Conservation (phyloP, 306 rosid species). For the Quercus parvula region DNA sequence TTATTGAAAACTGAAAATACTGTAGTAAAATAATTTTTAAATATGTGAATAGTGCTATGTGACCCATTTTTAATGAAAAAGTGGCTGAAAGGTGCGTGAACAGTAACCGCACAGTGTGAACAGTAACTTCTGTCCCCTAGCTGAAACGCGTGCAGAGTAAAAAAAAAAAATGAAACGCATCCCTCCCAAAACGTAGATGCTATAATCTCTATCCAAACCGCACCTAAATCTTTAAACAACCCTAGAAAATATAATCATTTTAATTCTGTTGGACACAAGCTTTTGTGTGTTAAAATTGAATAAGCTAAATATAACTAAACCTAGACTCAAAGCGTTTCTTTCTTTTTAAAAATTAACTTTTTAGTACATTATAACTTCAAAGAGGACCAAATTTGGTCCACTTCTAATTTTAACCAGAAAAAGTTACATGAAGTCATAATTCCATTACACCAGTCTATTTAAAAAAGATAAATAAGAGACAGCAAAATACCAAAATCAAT, state of each 20-base stretch:
- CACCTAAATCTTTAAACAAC: background rate
- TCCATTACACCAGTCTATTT: background rate
- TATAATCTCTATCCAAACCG: no score
- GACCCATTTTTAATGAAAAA: no score
- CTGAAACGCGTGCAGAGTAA: no score
- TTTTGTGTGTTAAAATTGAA: background rate
- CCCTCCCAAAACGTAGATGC: no score
- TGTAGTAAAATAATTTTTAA: no score
- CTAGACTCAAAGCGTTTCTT: background rate
- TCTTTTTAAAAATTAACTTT: background rate
- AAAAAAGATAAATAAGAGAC: background rate
- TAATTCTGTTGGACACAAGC: background rate
- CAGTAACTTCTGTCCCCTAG: no score
- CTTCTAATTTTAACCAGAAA: background rate
- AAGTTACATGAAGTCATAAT: background rate
- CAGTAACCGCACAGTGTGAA: no score
- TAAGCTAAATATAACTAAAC: background rate
- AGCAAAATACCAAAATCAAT: background rate
- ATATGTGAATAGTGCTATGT: no score
- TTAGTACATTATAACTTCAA: background rate
- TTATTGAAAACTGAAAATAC: no score
- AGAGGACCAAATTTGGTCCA: background rate
- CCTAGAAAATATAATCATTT: background rate
- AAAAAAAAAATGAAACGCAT: no score
- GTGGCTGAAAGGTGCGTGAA: no score